These are phyloP conservation scores for Hemileia vastatrix DNA, from an alignment of 1,284 basidiomycete species.

Conservation along the genomic window DNA sequence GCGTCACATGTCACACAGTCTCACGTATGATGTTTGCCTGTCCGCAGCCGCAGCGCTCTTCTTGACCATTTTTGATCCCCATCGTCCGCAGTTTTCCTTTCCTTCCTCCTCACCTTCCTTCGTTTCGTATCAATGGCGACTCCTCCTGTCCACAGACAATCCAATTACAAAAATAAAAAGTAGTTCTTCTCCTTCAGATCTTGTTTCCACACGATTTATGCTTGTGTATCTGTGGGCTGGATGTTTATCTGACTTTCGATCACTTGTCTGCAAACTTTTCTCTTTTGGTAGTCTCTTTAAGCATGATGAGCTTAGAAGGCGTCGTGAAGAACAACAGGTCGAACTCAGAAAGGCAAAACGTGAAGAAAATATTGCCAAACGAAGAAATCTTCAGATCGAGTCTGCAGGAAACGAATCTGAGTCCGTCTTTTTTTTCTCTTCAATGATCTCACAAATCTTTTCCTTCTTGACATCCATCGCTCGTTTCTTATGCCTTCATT, in stretches of 20 bases:
- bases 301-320: conserved; percentile 59
- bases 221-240: not conserved
- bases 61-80: not conserved
- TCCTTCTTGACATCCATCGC: conserved; percentile 15
- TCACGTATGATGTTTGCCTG: not conserved
- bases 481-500: not conserved
- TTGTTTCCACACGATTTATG: not conserved
- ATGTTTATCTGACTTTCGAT: not conserved
- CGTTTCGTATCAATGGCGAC: not conserved
- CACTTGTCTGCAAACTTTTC: not conserved
- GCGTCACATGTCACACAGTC: not conserved
- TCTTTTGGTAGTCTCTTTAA: conserved; percentile 15
- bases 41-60: not conserved
- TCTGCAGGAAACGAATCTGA: conserved; percentile 57
- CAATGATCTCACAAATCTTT: not conserved
- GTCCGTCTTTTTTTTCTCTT: conserved; percentile 24
- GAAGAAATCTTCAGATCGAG: conserved; percentile 75
- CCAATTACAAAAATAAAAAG: conserved; percentile 23
- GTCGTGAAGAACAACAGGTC: conserved; percentile 91
- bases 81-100: not conserved
- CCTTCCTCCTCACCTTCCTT: not conserved
- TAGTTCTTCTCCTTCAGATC: not conserved
- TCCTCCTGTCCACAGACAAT: conserved; percentile 11
- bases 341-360: conserved; percentile 94
- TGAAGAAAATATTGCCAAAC: conserved; percentile 92